Conservation (phyloP, 805 yeast species). For the Pichia ethanolica region DNA sequence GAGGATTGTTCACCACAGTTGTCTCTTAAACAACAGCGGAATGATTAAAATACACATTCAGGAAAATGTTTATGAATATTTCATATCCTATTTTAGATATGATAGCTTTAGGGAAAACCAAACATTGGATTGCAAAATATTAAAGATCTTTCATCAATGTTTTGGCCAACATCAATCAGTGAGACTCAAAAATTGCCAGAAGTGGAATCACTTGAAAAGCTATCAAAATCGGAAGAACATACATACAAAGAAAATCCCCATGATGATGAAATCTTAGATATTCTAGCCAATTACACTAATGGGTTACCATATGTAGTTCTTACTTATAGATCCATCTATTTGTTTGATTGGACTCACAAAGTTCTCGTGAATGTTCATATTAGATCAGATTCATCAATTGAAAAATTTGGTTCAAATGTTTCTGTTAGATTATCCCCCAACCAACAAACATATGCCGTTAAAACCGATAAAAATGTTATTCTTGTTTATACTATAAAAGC, state of each 20-base stretch:
- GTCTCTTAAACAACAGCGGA: too few species aligned
- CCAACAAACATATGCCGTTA: constrained; percentile 34
- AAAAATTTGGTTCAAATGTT: constrained; percentile 40
- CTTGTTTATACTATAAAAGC: constrained; percentile 35
- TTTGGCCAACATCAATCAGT: constrained; percentile 27
- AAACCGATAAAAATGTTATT: constrained; percentile 33
- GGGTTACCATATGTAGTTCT: constrained; percentile 26
- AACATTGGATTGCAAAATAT: background rate
- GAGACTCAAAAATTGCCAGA: constrained; percentile 22
- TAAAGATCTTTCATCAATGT: constrained; percentile 13
- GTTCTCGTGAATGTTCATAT: constrained; percentile 42
- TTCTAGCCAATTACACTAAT: constrained; percentile 4
- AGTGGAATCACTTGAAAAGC: constrained; percentile 15
- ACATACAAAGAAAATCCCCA: constrained; percentile 21
- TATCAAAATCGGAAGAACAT: constrained; percentile 9
- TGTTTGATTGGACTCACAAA: constrained; percentile 35
- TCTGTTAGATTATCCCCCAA: constrained; percentile 30
- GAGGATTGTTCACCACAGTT: too few species aligned
- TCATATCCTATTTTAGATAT: too few species aligned
- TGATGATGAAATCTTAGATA: constrained; percentile 16
- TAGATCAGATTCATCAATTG: constrained; percentile 36
- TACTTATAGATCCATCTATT: constrained; percentile 31
- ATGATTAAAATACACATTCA: too few species aligned
- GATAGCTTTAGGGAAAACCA: too few species aligned
- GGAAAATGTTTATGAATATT: too few species aligned